A percentile compares a stretch with the other conserved stretches of the same genome.
These are phyloP conservation scores for Monosporozyma unispora DNA, from an alignment of 805 yeast species.

Conservation along the genomic window DNA sequence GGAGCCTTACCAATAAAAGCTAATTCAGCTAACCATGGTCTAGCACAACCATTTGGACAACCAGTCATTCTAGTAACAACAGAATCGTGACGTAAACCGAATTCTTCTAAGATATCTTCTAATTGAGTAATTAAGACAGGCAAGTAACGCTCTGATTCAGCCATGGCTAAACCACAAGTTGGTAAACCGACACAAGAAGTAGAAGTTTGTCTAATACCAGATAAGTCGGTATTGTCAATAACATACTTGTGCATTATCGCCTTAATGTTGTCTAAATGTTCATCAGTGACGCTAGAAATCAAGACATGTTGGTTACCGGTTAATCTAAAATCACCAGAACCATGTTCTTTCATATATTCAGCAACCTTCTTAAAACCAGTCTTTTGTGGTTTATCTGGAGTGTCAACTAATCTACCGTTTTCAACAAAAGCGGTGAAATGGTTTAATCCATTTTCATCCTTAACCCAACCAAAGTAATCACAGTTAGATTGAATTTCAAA, in stretches of 20 bases:
- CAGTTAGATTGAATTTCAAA: slow-evolving; percentile 78
- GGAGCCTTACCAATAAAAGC: slow-evolving; percentile 93
- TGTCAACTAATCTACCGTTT: slow-evolving; percentile 93
- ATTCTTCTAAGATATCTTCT: slow-evolving; percentile 81
- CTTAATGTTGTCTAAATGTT: slow-evolving; percentile 55
- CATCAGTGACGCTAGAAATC: slow-evolving; percentile 63
- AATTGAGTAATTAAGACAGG: slow-evolving; percentile 75
- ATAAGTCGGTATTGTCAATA: slow-evolving; percentile 73
- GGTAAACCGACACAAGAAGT: slow-evolving; percentile 98
- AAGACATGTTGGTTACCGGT: slow-evolving; percentile 94
- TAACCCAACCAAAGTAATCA: slow-evolving; percentile 90
- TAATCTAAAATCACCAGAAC: slow-evolving; percentile 80
- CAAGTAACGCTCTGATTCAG: slow-evolving; percentile 84
- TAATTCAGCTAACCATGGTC: slow-evolving; percentile 96
- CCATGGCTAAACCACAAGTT: slow-evolving; percentile 98
- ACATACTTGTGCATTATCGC: slow-evolving; percentile 58
- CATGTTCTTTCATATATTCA: slow-evolving; percentile 45
- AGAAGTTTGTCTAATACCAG: slow-evolving; percentile 80
- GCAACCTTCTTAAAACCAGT: slow-evolving; percentile 79
- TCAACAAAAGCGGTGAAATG: slow-evolving; percentile 93
- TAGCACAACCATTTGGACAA: slow-evolving; percentile 97
- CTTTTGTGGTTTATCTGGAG: slow-evolving; percentile 83
- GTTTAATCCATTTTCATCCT: slow-evolving; percentile 72
- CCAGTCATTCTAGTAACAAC: slow-evolving; percentile 98
- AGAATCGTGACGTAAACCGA: slow-evolving; percentile 88